These are phyloP conservation scores for Nissolia schottii DNA, from an alignment of 306 rosid species.

Conservation along the genomic window DNA sequence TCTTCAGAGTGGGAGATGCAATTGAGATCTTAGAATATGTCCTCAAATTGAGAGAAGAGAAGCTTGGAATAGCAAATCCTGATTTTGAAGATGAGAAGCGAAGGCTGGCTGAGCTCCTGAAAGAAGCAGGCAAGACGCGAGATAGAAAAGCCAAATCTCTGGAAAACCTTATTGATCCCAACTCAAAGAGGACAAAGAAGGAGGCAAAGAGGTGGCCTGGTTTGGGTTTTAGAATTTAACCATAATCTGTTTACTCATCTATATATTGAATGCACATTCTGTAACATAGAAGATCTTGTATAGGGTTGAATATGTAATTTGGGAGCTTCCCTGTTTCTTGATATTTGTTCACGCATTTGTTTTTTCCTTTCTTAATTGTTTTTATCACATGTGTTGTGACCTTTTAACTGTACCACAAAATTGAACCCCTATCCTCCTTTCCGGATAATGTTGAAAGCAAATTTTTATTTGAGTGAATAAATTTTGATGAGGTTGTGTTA, in stretches of 20 bases:
- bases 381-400: slow-evolving; percentile 62
- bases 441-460: slow-evolving; percentile 35
- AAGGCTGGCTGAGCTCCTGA: slow-evolving; percentile 80
- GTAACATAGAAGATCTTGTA: slow-evolving; percentile 94
- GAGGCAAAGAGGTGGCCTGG: slow-evolving; percentile 93
- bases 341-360: slow-evolving; percentile 45
- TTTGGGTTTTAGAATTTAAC: slow-evolving; percentile 87
- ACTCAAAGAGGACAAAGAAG: slow-evolving; percentile 89
- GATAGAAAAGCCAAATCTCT: slow-evolving; percentile 91
- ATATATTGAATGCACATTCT: slow-evolving; percentile 52
- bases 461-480: slow-evolving; percentile 70
- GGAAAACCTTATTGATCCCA: slow-evolving; percentile 91
- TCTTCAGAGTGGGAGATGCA: slow-evolving; percentile 91
- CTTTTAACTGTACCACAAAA: slow-evolving; percentile 53
- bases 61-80: slow-evolving; percentile 93
- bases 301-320: slow-evolving; percentile 64
- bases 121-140: slow-evolving; percentile 94
- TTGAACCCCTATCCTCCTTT: slow-evolving; percentile 8
- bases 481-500: slow-evolving; percentile 30
- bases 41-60: slow-evolving; percentile 61
- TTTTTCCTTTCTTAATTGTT: slow-evolving; percentile 39
- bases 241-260: slow-evolving; percentile 17
- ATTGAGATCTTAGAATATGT: slow-evolving; percentile 91
- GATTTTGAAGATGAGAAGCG: slow-evolving; percentile 96
- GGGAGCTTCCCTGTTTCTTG: slow-evolving; percentile 55